Evolutionary conservation across 768 basidiomycete species (phyloP).

Genomic region (Lactarius deliciosus): DNA sequence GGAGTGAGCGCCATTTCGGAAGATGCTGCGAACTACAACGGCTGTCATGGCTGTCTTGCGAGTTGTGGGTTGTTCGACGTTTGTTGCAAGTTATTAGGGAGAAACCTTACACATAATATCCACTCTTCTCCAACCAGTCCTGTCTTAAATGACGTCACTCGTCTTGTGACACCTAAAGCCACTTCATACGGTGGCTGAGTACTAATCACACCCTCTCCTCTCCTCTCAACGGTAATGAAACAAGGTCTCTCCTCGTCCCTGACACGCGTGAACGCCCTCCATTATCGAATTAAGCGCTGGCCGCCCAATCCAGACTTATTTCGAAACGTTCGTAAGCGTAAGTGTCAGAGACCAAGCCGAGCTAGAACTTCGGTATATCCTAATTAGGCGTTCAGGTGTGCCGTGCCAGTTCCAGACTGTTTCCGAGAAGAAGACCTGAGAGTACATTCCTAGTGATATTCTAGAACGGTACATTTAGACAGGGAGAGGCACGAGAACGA

Average conservation of each 20-base stretch:
- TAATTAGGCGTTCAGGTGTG: neutral
- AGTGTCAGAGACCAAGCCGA: neutral
- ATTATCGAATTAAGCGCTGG: neutral
- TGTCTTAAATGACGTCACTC: conserved; percentile 13
- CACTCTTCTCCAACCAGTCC: too few species aligned
- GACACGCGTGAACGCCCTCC: neutral
- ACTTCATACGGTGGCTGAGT: neutral
- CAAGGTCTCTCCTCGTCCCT: neutral
- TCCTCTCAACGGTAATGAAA: neutral
- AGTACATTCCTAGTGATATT: neutral
- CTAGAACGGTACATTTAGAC: conserved; percentile 2
- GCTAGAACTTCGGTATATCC: conserved; percentile 1
- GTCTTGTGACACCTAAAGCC: conserved; percentile 7
- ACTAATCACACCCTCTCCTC: neutral
- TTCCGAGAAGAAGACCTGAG: conserved; percentile 1
- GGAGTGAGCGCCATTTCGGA: conserved; percentile 26
- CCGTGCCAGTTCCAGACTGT: neutral
- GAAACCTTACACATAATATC: neutral
- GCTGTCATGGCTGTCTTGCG: conserved; percentile 9
- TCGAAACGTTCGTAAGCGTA: neutral
- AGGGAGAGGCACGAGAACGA: neutral
- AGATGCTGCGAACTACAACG: conserved; percentile 24
- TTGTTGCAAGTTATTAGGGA: neutral
- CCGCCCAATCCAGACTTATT: neutral
- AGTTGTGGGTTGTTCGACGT: neutral